These are phyloP conservation scores for Obelidium mucronatum DNA, from an alignment of 192 early-diverging fungal genomes.

Conservation along the genomic window DNA sequence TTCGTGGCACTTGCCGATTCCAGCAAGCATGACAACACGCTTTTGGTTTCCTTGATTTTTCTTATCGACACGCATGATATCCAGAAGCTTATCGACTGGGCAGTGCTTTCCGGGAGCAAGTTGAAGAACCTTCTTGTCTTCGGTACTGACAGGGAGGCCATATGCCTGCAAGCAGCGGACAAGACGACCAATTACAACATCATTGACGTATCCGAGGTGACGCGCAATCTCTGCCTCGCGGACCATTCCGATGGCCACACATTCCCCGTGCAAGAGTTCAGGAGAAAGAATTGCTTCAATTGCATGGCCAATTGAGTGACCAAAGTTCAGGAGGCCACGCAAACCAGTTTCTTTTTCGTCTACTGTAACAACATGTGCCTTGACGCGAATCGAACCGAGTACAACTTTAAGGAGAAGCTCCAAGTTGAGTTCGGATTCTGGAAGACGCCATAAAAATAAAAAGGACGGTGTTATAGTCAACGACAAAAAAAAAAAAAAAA, in stretches of 20 bases:
- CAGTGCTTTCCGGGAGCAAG: slow-evolving; percentile 69
- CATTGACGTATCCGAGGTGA: slow-evolving; percentile 83
- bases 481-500: too few species aligned
- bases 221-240: slow-evolving; percentile 94
- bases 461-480: slow-evolving; percentile 7
- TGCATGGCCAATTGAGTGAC: slow-evolving; percentile 96
- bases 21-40: slow-evolving; percentile 84
- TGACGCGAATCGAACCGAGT: slow-evolving; percentile 86
- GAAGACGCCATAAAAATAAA: background rate
- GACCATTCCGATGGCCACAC: slow-evolving; percentile 93
- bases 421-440: slow-evolving; percentile 28
- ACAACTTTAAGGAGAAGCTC: slow-evolving; percentile 79
- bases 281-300: slow-evolving; percentile 93
- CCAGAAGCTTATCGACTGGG: slow-evolving; percentile 82
- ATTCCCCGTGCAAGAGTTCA: slow-evolving; percentile 94
- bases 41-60: slow-evolving; percentile 94
- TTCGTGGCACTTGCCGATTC: slow-evolving; percentile 87
- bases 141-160: slow-evolving; percentile 83
- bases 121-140: slow-evolving; percentile 76
- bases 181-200: slow-evolving; percentile 87
- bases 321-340: slow-evolving; percentile 95
- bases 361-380: slow-evolving; percentile 92
- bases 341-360: slow-evolving; percentile 96
- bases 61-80: slow-evolving; percentile 94
- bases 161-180: slow-evolving; percentile 84